Evolutionary conservation across 1,284 basidiomycete genomes (phyloP).

Genomic region (Heterobasidion annosum): DNA sequence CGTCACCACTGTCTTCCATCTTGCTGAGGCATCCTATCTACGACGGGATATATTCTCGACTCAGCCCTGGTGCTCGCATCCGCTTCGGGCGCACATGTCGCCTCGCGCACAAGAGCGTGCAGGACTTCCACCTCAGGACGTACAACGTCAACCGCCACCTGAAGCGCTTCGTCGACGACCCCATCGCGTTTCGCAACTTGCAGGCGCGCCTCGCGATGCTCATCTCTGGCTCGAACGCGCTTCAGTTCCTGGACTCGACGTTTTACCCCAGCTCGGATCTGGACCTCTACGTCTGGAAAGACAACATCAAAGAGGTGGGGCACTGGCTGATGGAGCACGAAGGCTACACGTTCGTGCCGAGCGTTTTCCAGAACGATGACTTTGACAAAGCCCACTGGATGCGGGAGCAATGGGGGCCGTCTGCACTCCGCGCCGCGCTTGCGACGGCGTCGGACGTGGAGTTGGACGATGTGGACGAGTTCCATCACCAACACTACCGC

Average conservation of each 20-base stretch:
- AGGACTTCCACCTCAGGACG: conserved; percentile 4
- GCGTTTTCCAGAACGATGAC: background rate
- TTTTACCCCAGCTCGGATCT: conserved; percentile 37
- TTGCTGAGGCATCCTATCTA: background rate
- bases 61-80: background rate
- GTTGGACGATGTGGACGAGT: too few species aligned
- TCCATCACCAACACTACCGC: too few species aligned
- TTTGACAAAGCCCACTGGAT: background rate
- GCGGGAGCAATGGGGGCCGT: conserved; percentile 10
- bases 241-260: conserved; percentile 37
- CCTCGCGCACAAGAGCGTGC: background rate
- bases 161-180: conserved; percentile 17
- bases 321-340: conserved; percentile 4
- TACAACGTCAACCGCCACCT: conserved; percentile 19
- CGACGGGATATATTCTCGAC: background rate
- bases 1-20: too few species aligned
- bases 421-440: too few species aligned
- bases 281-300: conserved; percentile 31
- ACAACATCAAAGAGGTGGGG: conserved; percentile 8
- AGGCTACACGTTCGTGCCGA: background rate
- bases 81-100: background rate
- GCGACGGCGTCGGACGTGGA: too few species aligned
- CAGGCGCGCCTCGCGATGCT: conserved; percentile 32
- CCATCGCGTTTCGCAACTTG: conserved; percentile 30
- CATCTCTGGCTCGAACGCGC: conserved; percentile 40